A percentile compares a stretch with the other conserved stretches of the same genome.
Evolutionary conservation across 192 early-diverging fungal genomes (phyloP).

Genomic region (Dissophora ornata): DNA sequence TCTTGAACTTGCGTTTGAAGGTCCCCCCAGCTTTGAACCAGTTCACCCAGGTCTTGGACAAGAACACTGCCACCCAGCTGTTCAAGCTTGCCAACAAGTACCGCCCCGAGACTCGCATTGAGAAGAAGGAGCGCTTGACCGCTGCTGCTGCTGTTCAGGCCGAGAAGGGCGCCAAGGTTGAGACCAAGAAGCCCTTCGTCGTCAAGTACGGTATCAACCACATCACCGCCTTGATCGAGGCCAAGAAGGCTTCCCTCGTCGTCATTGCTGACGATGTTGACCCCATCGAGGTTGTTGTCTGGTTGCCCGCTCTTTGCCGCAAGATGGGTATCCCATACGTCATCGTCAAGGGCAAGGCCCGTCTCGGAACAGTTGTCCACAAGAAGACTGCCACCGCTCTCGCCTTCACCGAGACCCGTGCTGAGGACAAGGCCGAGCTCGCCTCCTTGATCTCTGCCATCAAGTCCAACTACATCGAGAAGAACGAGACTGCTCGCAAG

Average conservation of each 20-base stretch:
- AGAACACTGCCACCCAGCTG: constrained; percentile 98
- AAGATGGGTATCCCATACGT: constrained; percentile 99
- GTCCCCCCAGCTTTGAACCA: constrained; percentile 99
- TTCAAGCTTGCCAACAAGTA: constrained; percentile 99
- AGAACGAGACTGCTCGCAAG: constrained; percentile 90
- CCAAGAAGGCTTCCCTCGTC: constrained; percentile 99
- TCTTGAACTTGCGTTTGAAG: constrained; percentile 98
- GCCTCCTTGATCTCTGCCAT: constrained; percentile 87
- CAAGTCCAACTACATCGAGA: constrained; percentile 97
- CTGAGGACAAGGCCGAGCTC: constrained; percentile 95
- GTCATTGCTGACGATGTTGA: constrained; percentile 99
- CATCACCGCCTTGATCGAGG: constrained; percentile 96
- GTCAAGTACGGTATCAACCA: constrained; percentile 99
- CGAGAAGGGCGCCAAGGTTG: constrained; percentile 84
- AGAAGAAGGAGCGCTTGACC: constrained; percentile 95
- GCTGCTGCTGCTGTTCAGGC: constrained; percentile 90
- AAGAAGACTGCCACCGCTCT: constrained; percentile 99
- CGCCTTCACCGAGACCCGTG: constrained; percentile 91
- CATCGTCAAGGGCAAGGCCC: constrained; percentile 99
- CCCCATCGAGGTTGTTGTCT: constrained; percentile 99
- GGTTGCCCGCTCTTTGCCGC: constrained; percentile 99
- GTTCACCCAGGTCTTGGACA: constrained; percentile 97
- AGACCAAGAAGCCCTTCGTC: constrained; percentile 91
- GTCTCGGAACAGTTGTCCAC: constrained; percentile 98
- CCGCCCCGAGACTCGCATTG: constrained; percentile 96